Conservation (phyloP, 306 rosid species). For the Citrullus mucosospermus region DNA sequence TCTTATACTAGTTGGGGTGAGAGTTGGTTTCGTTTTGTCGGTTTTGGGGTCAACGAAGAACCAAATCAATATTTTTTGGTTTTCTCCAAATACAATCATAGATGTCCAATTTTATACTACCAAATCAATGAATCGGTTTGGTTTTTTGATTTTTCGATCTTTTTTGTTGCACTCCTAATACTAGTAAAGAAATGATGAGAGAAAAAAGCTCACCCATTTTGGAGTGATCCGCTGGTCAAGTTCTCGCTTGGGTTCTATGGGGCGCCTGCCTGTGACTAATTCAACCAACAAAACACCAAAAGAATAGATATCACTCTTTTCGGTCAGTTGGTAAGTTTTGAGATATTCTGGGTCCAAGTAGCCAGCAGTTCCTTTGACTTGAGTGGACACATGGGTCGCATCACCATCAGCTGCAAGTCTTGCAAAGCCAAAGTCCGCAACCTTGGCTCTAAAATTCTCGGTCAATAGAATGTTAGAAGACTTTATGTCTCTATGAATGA, state of each 20-base stretch:
- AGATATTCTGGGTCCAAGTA: constrained; percentile 97
- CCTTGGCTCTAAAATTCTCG: constrained; percentile 76
- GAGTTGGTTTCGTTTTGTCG: too few relatives aligned
- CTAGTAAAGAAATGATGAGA: constrained; percentile 1
- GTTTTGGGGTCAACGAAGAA: too few relatives aligned
- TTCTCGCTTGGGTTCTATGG: constrained; percentile 78
- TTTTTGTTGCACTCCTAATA: too few relatives aligned
- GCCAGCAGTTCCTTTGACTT: constrained; percentile 98
- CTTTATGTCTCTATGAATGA: constrained; percentile 90
- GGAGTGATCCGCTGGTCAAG: constrained; percentile 62
- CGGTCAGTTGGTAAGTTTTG: constrained; percentile 84
- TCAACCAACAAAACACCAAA: constrained; percentile 91
- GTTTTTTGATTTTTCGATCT: too few relatives aligned
- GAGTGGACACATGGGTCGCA: constrained; percentile 87
- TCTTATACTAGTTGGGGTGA: too few relatives aligned
- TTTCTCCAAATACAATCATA: too few relatives aligned
- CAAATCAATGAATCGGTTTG: too few relatives aligned
- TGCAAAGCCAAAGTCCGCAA: constrained; percentile 95
- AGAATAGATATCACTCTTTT: constrained; percentile 94
- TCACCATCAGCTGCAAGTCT: constrained; percentile 80
- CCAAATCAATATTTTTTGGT: too few relatives aligned
- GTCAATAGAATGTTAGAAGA: constrained; percentile 91
- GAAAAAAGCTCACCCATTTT: constrained; percentile 53
- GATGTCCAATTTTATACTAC: too few relatives aligned
- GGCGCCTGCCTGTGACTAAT: constrained; percentile 89